Evolutionary conservation across 1,284 basidiomycete genomes (phyloP), one percentile per base, ranked within the genome.

Genomic region (Fomitopsis pinicola): DNA sequence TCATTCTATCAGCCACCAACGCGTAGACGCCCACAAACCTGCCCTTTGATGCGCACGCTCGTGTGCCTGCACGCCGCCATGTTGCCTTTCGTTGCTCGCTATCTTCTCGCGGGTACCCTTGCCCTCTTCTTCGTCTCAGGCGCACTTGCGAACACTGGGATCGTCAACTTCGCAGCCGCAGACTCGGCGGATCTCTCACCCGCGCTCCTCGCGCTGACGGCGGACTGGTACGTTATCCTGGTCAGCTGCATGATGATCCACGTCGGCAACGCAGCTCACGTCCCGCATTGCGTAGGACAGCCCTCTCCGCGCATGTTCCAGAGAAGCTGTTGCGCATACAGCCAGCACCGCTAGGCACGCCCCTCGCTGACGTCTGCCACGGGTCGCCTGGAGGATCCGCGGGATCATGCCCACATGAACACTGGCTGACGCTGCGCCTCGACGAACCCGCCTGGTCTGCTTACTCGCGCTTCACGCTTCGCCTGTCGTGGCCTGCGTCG

Each of bases 401-500:
- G 9, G 44, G 53, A 17, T 59, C 67, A 19, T 87, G 84, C 63
- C 75, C 77, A 4, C 77, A 86, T 66, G 84, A 86, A 63, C 64
- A 80, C 12, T 89, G 87, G 86, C 59, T 85, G 26, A 66, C 72
- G 10, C 76, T 89, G 7, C 80, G 85, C 69, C 70, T 87, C 17
- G 81, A 83, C 66, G 70, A 75, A 62, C 64, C 67, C 1, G 61
- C 61, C 5, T 88, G 86, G 85, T 64, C 62, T 9, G 61, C 66
- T 1, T 81, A 81, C 66, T 66, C 74, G 26, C 78, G 79, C 45
- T 89, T 85, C 67, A 88, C 87, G 1, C 72, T 89, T 36, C 76
- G 87, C 42, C 62, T 87, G 17, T 89, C 88, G 40, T 89, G 83
- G 82, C 80, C 86, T 33, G 87, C 87, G 58, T 86, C 78, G 15